Conservation (phyloP, 192 early-diverging fungal genomes). For the Spizellomyces punctatus region DNA sequence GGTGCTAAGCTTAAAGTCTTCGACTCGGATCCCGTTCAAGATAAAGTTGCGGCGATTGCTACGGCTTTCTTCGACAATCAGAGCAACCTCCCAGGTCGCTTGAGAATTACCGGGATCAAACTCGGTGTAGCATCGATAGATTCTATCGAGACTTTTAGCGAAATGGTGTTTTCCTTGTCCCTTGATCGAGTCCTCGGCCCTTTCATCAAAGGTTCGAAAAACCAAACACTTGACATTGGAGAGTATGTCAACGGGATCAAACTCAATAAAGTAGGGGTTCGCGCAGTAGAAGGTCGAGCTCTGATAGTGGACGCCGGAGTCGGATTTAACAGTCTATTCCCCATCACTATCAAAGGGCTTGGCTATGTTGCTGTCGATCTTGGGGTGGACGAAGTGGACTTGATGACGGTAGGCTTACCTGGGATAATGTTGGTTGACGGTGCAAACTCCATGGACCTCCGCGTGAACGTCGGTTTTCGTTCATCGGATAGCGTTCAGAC, state of each 20-base stretch:
- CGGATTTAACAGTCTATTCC: conserved; percentile 21
- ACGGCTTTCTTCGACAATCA: conserved; percentile 14
- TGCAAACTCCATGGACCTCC: conserved; percentile 10
- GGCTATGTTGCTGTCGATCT: conserved; percentile 28
- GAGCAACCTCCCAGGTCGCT: conserved; percentile 1
- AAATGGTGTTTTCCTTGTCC: conserved; percentile 15
- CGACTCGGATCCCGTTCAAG: conserved; percentile 33
- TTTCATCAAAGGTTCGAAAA: no score
- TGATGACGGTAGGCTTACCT: background rate
- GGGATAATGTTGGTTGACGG: conserved; percentile 2
- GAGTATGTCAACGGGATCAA: no score
- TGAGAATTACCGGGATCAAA: conserved; percentile 4
- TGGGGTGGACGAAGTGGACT: background rate
- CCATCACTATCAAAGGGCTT: conserved; percentile 31
- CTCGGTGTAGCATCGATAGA: conserved; percentile 26
- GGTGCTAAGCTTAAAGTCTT: conserved; percentile 9
- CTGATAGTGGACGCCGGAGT: conserved; percentile 15
- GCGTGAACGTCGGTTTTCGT: conserved; percentile 23
- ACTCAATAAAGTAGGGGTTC: no score
- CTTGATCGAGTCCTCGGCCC: background rate
- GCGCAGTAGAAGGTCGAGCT: background rate
- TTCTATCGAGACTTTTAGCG: conserved; percentile 10
- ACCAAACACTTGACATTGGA: no score
- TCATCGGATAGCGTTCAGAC: conserved; percentile 2
- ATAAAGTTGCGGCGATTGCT: conserved; percentile 17